Percentiles rank a stretch among this genome's conserved stretches.
Evolutionary conservation across 2,329 filamentous ascomycete genomes (phyloP).

Genomic region (Cytospora chrysosperma): DNA sequence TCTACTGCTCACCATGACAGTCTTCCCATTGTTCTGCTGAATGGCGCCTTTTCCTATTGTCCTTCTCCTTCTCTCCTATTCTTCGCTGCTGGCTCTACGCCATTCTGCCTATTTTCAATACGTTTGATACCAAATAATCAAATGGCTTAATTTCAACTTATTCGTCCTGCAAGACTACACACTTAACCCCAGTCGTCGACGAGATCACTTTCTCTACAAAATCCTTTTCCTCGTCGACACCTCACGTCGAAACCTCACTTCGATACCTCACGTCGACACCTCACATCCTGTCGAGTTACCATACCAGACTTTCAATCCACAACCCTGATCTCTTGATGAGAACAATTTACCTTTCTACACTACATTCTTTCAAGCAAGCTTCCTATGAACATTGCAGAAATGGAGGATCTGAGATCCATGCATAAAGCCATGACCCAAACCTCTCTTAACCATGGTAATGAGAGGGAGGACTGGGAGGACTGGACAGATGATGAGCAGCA

Average conservation of each 20-base stretch:
- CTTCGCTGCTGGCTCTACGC: not conserved
- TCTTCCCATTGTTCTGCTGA: slow-evolving; percentile 18
- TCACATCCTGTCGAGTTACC: not conserved
- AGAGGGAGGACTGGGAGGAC: slow-evolving; percentile 51
- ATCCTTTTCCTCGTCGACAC: not conserved
- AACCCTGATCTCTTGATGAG: slow-evolving; percentile 8
- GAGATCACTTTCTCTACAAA: not conserved
- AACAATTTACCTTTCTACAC: not conserved
- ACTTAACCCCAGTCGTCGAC: not conserved
- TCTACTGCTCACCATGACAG: slow-evolving; percentile 5
- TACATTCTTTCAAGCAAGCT: not conserved
- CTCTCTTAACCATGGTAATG: slow-evolving; percentile 23
- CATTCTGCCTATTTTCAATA: not conserved
- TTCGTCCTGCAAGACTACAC: too few relatives aligned
- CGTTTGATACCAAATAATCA: not conserved
- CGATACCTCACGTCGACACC: not conserved
- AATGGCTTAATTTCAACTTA: not conserved
- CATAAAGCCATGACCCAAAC: slow-evolving; percentile 26
- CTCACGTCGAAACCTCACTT: too few relatives aligned
- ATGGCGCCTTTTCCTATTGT: slow-evolving; percentile 16
- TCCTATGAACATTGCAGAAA: slow-evolving; percentile 24
- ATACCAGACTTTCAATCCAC: not conserved
- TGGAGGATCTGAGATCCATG: slow-evolving; percentile 29
- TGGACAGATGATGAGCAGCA: slow-evolving; percentile 50
- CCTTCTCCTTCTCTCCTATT: slow-evolving; percentile 3